Percentiles rank a stretch among this genome's conserved stretches.
Evolutionary conservation across 169 alveolate species (phyloP).

Genomic region (Plasmodium billcollinsi): DNA sequence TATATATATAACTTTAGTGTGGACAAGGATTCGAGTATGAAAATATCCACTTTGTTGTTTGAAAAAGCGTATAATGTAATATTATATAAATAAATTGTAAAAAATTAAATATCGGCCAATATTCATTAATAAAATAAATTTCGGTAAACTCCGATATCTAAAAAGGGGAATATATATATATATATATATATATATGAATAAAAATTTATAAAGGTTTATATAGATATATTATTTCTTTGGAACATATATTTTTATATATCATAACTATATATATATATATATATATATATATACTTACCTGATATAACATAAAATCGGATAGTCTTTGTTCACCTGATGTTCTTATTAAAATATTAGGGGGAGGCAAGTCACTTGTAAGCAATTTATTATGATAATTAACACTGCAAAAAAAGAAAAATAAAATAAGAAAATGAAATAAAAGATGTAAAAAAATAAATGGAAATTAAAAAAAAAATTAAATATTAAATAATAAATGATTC

Average conservation of each 20-base stretch:
- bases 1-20: slow-evolving; percentile 10
- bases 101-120: slow-evolving; percentile 84
- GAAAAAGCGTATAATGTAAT: slow-evolving; percentile 82
- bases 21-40: slow-evolving; percentile 76
- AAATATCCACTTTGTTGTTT: slow-evolving; percentile 53
- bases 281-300: slow-evolving; percentile 77
- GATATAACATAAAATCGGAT: slow-evolving; percentile 92
- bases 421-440: not conserved
- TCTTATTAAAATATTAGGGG: slow-evolving; percentile 90
- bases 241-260: slow-evolving; percentile 11
- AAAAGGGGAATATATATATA: not conserved
- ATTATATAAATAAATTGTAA: slow-evolving; percentile 79
- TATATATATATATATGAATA: not conserved
- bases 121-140: slow-evolving; percentile 81
- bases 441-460: not conserved
- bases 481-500: not conserved
- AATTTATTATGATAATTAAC: slow-evolving; percentile 78
- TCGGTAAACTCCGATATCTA: slow-evolving; percentile 87
- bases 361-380: slow-evolving; percentile 82
- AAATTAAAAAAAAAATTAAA: no score
- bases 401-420: slow-evolving; percentile 2
- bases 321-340: slow-evolving; percentile 93
- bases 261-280: not conserved
- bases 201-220: not conserved
- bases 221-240: not conserved